Base-by-base conservation (phyloP, 1,284 basidiomycete genomes). In the Ustilago hordei region DNA sequence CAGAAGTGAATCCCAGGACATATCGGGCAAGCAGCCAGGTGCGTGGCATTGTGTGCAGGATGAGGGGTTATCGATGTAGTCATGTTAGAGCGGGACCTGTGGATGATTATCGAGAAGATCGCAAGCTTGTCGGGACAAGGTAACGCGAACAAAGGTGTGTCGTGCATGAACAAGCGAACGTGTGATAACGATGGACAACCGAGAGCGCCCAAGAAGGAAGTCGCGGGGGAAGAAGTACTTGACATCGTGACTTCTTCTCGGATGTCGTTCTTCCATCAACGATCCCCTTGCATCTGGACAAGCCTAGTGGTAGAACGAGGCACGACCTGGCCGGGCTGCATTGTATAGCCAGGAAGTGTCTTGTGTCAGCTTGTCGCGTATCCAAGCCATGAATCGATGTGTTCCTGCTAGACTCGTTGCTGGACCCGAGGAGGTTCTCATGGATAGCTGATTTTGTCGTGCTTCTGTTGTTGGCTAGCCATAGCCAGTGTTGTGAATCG, bases 111-210 rank as follows among this genome's bases (percentile, higher is more conserved):
- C 31, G 35, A 9, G 23, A 17, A 41, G 28, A 19, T 31, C 17
- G 32, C 45, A 54, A 53, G 8, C n/a, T 36, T 23, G n/a, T 34
- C 35, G 23, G 23, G 2, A 28, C 23, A 28, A 28, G 23, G 23
- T 28, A 28, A 28, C 2, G 23, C 23, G 23, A 28, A 28, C 23
- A 28, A 28, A 28, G 23, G 23, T 28, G 23, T 28, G 23, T 28
- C 23, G 23, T 60, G 56, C 60, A 67, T 38, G 48, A 19, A 53
- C 8, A 57, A 50, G 61, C 64, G 70, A 73, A 73, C 70, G 70
- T 73, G 70, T 65, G 65, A 73, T 64, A 73, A 64, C 65, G 54
- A 31, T 45, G 41, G 48, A 54, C 55, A 73, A 65, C 70, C 70
- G 70, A 73, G 58, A 55, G 2, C 36, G 64, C 28, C 63, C 57